Base-by-base conservation (phyloP, 2,329 filamentous ascomycete genomes). In the Fusarium sp. region DNA sequence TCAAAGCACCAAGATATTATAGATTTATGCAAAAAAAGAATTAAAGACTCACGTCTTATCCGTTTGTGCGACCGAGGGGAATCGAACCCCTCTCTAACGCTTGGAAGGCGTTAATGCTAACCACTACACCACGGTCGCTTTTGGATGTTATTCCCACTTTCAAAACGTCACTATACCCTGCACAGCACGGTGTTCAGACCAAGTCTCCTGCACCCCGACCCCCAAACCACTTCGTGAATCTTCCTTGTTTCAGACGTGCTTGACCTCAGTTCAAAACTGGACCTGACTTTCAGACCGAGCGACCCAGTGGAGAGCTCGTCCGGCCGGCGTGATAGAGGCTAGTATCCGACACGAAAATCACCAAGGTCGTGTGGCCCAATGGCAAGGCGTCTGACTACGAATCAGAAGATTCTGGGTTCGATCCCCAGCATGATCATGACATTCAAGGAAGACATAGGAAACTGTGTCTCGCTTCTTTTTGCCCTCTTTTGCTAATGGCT, bases 331-430 rank as follows among this genome's bases (percentile, higher is more conserved):
- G 7, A 56, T 49, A 34, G 30, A 14, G 7, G 18, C 29, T 38
- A 4, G 7, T 56, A 56, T 20, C n/a, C n/a, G n/a, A n/a, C n/a
- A n/a, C 15, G 8, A 9, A 18, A 20, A 38, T 1, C 43, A 34
- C 18, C 29, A 27, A 57, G 65, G 65, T 63, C 65, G 63, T 57
- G 67, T 70, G 66, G 67, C 66, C 67, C 66, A 71, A 71, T 72
- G 72, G 72, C 70, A 73, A 73, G 71, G 73, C 72, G 70, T 74
- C 73, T 75, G 72, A 72, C 73, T 75, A 75, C 73, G 72, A 75
- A 75, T 74, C 73, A 74, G 73, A 71, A 75, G 72, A 75, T 75
- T 72, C 63, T 72, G 70, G 73, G 73, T 75, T 75, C 72, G 73
- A 75, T 66, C 73, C 73, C 72, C 68, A 73, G 62, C 70, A 63